Percentiles rank a stretch among this genome's conserved stretches.
Conservation (phyloP, 2,329 filamentous ascomycete species). For the Paraphaeosphaeria minitans region DNA sequence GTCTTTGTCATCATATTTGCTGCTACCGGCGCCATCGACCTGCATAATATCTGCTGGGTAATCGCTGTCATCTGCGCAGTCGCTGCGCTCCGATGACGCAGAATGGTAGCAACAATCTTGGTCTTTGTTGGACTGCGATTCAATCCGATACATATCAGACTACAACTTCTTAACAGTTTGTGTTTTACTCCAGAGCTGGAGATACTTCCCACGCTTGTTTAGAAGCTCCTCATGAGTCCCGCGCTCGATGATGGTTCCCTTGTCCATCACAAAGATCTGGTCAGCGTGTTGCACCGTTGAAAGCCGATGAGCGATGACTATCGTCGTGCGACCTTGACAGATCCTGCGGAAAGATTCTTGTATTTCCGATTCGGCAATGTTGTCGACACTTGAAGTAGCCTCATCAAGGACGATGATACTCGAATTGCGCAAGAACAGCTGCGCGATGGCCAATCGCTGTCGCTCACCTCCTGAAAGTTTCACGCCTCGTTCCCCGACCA, state of each 20-base stretch:
- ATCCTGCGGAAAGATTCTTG: constrained; percentile 62
- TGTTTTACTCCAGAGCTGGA: constrained; percentile 8
- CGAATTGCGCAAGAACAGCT: constrained; percentile 75
- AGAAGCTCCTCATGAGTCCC: constrained; percentile 76
- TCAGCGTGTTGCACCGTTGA: constrained; percentile 83
- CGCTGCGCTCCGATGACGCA: neutral
- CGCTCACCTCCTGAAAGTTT: constrained; percentile 65
- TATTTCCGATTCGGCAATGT: constrained; percentile 67
- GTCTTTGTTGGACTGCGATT: neutral
- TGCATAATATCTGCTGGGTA: constrained; percentile 7
- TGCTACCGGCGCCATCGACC: constrained; percentile 8
- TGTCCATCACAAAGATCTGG: constrained; percentile 76
- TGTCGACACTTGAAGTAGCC: constrained; percentile 81
- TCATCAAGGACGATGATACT: constrained; percentile 84
- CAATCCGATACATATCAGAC: neutral
- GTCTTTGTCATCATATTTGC: neutral
- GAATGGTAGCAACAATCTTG: neutral
- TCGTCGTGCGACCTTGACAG: constrained; percentile 64
- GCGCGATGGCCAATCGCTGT: constrained; percentile 69
- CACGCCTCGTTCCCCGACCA: constrained; percentile 32
- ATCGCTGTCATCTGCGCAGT: neutral
- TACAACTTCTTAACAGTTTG: neutral
- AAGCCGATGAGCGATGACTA: constrained; percentile 73
- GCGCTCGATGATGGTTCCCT: constrained; percentile 72
- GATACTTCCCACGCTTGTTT: neutral